Conservation (phyloP, 352 stramenopile genomes). For the Phytophthora constricta region DNA sequence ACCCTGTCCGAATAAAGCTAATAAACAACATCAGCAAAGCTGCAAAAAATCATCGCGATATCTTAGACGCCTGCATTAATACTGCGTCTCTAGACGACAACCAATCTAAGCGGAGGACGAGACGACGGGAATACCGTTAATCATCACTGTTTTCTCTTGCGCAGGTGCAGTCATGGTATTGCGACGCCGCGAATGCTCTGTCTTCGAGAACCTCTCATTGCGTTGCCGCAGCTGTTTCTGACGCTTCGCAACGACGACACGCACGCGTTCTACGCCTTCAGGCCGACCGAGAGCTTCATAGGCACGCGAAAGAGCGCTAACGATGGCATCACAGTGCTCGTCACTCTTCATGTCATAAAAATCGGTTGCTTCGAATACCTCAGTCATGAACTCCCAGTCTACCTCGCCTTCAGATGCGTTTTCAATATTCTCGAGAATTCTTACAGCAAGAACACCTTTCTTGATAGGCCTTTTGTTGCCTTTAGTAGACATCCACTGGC, state of each 20-base stretch:
- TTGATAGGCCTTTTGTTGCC: conserved; percentile 30
- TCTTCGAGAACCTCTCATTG: conserved; percentile 3
- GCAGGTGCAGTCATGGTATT: neutral
- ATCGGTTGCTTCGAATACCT: conserved; percentile 45
- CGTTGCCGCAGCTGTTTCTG: conserved; percentile 27
- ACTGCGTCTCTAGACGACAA: neutral
- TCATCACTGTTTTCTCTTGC: conserved; percentile 21
- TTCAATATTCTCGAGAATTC: conserved; percentile 38
- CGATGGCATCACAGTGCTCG: conserved; percentile 34
- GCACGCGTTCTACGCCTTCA: conserved; percentile 24
- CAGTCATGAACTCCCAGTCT: conserved; percentile 41
- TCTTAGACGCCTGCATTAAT: too few species aligned
- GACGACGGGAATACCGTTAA: conserved; percentile 30
- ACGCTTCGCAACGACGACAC: conserved; percentile 24
- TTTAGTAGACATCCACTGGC: conserved; percentile 34
- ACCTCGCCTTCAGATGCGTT: conserved; percentile 15
- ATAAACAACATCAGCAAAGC: too few species aligned
- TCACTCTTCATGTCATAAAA: conserved; percentile 26
- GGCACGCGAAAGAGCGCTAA: conserved; percentile 35
- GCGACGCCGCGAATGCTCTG: neutral
- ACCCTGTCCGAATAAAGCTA: too few species aligned
- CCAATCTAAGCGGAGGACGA: conserved; percentile 31
- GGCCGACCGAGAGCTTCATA: conserved; percentile 38
- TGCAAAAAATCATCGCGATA: too few species aligned
- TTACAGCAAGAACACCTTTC: conserved; percentile 30